A percentile compares a stretch with the other conserved stretches of the same genome.
Conservation (phyloP, 73 alveolate genomes). For the Strombidium stylifer region DNA sequence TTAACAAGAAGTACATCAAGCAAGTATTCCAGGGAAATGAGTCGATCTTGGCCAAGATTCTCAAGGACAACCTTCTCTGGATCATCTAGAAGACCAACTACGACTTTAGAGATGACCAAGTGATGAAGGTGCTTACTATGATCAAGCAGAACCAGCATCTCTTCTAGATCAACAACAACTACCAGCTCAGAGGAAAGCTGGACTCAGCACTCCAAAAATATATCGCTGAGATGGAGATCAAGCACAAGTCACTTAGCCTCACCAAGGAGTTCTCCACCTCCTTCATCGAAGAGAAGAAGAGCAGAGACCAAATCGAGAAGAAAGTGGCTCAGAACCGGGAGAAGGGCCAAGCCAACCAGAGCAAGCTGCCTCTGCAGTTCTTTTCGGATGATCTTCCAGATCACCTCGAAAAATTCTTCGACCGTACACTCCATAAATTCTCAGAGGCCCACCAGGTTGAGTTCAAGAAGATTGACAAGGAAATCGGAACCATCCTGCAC, state of each 20-base stretch:
- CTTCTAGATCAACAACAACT: too few relatives aligned
- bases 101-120: slow-evolving; percentile 19
- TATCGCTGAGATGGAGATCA: too few relatives aligned
- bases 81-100: slow-evolving; percentile 7
- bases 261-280: too few relatives aligned
- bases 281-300: too few relatives aligned
- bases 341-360: too few relatives aligned
- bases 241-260: too few relatives aligned
- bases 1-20: slow-evolving; percentile 5
- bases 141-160: too few relatives aligned
- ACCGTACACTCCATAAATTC: background rate
- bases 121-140: background rate
- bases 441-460: slow-evolving; percentile 8
- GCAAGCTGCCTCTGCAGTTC: too few relatives aligned
- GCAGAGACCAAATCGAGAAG: too few relatives aligned
- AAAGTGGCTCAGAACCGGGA: background rate
- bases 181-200: too few relatives aligned
- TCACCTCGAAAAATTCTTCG: background rate
- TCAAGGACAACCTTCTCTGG: slow-evolving; percentile 10
- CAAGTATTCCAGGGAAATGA: slow-evolving; percentile 4
- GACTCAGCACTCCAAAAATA: too few relatives aligned
- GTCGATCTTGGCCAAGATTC: background rate
- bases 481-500: background rate
- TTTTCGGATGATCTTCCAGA: too few relatives aligned
- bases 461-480: slow-evolving; percentile 5